Conservation (phyloP, 164 flowering plant species). For the Umbellularia californica region DNA sequence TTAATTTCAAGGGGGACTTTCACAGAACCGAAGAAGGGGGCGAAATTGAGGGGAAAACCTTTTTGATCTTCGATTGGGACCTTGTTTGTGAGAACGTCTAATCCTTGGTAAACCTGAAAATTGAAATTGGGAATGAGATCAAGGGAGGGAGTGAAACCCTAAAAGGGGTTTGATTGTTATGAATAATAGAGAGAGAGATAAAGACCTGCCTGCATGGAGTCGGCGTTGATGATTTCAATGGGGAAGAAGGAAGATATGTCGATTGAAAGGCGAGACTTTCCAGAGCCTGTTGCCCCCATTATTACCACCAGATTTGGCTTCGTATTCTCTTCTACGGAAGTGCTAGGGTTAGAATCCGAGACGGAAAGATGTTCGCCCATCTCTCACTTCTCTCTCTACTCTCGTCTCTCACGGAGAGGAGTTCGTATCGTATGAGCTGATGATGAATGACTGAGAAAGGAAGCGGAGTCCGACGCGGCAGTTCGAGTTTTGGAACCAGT, state of each 20-base stretch:
- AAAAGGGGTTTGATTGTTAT: not conserved
- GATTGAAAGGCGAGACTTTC: slow-evolving; percentile 78
- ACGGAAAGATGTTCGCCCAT: not conserved
- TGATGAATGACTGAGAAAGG: no score
- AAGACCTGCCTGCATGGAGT: slow-evolving; percentile 94
- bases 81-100: slow-evolving; percentile 93
- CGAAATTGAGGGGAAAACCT: slow-evolving; percentile 33
- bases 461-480: no score
- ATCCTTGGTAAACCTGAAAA: slow-evolving; percentile 54
- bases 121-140: not conserved
- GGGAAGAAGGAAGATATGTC: slow-evolving; percentile 82
- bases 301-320: slow-evolving; percentile 70
- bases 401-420: not conserved
- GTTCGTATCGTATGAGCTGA: not conserved
- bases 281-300: slow-evolving; percentile 89
- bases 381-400: slow-evolving; percentile 7
- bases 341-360: slow-evolving; percentile 3
- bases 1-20: not conserved
- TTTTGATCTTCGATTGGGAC: slow-evolving; percentile 63
- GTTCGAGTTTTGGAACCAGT: no score
- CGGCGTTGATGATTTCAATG: slow-evolving; percentile 84
- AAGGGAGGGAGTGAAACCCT: not conserved
- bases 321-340: slow-evolving; percentile 14
- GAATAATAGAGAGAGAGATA: not conserved
- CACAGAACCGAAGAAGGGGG: not conserved